Conservation (phyloP, 805 yeast genomes). For the Starmerella asiatica region DNA sequence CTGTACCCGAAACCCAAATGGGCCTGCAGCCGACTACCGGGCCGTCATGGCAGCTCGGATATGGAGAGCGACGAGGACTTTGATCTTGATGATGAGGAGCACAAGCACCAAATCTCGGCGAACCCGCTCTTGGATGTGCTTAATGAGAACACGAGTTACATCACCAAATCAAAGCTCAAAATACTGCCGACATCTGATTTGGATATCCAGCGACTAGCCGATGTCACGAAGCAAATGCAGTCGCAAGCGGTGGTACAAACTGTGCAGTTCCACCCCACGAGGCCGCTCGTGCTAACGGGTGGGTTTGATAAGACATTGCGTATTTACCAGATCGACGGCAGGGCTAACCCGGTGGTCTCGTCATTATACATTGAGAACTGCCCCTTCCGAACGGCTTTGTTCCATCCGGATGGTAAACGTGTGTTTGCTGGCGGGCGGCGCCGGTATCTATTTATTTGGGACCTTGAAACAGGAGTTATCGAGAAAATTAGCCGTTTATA, state of each 20-base stretch:
- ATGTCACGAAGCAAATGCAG: constrained; percentile 60
- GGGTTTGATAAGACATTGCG: constrained; percentile 86
- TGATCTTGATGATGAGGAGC: constrained; percentile 5
- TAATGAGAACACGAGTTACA: constrained; percentile 22
- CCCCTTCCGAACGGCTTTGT: constrained; percentile 70
- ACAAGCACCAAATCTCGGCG: constrained; percentile 6
- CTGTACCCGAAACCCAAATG: constrained; percentile 78
- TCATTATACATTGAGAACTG: constrained; percentile 58
- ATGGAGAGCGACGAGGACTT: constrained; percentile 16
- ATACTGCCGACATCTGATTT: constrained; percentile 56
- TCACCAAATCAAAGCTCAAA: constrained; percentile 27
- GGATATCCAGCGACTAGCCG: constrained; percentile 70
- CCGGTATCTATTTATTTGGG: constrained; percentile 86
- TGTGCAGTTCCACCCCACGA: constrained; percentile 68
- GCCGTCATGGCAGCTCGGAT: constrained; percentile 14
- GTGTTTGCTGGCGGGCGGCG: constrained; percentile 86
- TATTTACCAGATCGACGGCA: constrained; percentile 83
- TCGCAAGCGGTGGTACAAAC: constrained; percentile 77
- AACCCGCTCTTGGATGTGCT: constrained; percentile 28
- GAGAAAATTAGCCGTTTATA: constrained; percentile 81
- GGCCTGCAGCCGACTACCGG: constrained; percentile 36
- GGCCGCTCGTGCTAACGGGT: constrained; percentile 73
- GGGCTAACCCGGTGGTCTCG: constrained; percentile 63
- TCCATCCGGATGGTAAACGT: constrained; percentile 39
- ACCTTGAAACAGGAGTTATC: constrained; percentile 54